phyloP scores from a whole-genome alignment of 2,329 filamentous ascomycete genomes.

The Zymoseptoria ardabiliae region DNA sequence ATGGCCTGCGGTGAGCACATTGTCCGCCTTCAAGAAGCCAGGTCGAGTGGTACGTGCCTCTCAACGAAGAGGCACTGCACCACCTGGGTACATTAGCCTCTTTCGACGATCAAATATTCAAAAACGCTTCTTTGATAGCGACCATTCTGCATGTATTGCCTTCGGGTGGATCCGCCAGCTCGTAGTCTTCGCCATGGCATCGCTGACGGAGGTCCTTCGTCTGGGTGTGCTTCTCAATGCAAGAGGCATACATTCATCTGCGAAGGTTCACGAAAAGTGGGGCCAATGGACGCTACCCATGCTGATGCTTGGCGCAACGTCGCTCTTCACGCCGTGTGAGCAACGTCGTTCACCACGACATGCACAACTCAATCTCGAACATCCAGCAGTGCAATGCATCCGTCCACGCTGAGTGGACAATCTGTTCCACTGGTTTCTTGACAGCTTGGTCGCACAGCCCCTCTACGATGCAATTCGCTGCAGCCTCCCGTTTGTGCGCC shows the following conservation, averaged over 20 bases:
- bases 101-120: too few relatives aligned
- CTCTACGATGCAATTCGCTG: neutral
- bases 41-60: neutral
- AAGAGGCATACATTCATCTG: neutral
- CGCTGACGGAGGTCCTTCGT: neutral
- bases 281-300: neutral
- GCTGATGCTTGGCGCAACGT: neutral
- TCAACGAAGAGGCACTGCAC: neutral
- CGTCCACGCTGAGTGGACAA: neutral
- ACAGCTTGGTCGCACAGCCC: neutral
- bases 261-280: neutral
- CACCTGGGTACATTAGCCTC: too few relatives aligned
- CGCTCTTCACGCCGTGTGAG: neutral
- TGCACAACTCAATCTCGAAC: neutral
- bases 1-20: too few relatives aligned
- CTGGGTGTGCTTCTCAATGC: neutral
- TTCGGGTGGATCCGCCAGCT: too few relatives aligned
- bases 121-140: too few relatives aligned
- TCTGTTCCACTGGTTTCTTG: neutral
- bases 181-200: too few relatives aligned
- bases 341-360: neutral
- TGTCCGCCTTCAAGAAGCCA: neutral
- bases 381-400: neutral
- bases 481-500: neutral
- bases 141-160: too few relatives aligned